phyloP scores from a whole-genome alignment of 345 rosid genomes.

The Heritiera fomes region DNA sequence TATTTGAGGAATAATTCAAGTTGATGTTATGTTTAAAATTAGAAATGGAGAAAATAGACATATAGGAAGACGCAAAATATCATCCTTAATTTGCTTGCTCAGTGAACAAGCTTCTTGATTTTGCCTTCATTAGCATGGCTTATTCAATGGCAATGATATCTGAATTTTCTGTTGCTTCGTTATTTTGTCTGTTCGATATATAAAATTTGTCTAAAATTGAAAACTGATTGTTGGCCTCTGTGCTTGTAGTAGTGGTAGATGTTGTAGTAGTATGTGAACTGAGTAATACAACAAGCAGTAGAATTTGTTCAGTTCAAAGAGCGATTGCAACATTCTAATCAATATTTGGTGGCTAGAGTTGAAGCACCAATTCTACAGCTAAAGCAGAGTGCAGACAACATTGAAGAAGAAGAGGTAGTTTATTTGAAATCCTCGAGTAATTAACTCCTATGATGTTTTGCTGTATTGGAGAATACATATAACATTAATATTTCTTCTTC shows the following conservation, averaged over 20 bases:
- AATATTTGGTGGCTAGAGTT: conserved; percentile 70
- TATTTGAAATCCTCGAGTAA: conserved; percentile 8
- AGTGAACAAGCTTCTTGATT: background rate
- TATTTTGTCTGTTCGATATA: background rate
- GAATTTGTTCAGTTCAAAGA: conserved; percentile 97
- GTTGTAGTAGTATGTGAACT: background rate
- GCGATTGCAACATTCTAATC: conserved; percentile 75
- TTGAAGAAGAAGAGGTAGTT: conserved; percentile 76
- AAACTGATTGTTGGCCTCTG: background rate
- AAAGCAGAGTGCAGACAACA: conserved; percentile 71
- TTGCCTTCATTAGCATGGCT: background rate
- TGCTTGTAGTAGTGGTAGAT: background rate
- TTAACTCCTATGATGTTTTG: background rate
- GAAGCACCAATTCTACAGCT: conserved; percentile 73
- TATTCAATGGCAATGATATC: background rate
- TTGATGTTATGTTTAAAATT: background rate
- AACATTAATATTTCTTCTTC: conserved; percentile 24
- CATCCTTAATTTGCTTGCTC: background rate
- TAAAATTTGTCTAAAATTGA: background rate
- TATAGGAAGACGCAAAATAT: background rate
- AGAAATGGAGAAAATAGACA: background rate
- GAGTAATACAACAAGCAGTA: conserved; percentile 56
- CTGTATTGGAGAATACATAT: conserved; percentile 17
- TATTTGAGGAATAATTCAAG: background rate
- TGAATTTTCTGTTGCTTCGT: background rate